These are phyloP conservation scores for Elsinoe ampelina DNA, from an alignment of 2,329 filamentous ascomycete species.

Conservation along the genomic window DNA sequence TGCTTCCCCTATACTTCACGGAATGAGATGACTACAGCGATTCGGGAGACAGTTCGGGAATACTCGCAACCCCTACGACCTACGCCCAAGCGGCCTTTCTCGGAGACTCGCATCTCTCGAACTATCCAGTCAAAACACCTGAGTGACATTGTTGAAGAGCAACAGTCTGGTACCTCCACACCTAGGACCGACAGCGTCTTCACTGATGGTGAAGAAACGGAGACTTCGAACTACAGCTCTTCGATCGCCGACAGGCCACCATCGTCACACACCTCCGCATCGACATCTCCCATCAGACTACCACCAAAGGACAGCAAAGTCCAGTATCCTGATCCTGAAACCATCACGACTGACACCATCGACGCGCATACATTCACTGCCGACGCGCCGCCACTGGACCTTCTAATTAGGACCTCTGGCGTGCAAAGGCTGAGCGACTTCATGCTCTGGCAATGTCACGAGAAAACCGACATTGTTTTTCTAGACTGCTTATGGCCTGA, in stretches of 20 bases:
- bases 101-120: conserved; percentile 75
- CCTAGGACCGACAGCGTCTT: conserved; percentile 4
- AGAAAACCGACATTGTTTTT: conserved; percentile 87
- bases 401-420: conserved; percentile 85
- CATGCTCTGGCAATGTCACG: conserved; percentile 97
- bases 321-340: conserved; percentile 66
- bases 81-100: conserved; percentile 60
- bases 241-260: conserved; percentile 23
- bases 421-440: conserved; percentile 92
- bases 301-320: conserved; percentile 25
- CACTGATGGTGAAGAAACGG: conserved; percentile 15
- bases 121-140: conserved; percentile 56
- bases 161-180: neutral
- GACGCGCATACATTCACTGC: conserved; percentile 82
- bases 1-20: conserved; percentile 97
- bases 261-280: conserved; percentile 30
- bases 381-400: conserved; percentile 74
- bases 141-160: conserved; percentile 30
- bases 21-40: conserved; percentile 86
- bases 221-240: conserved; percentile 15
- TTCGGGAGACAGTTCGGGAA: conserved; percentile 77
- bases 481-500: conserved; percentile 90
- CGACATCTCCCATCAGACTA: conserved; percentile 32
- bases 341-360: conserved; percentile 73
- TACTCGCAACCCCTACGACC: conserved; percentile 57